Evolutionary conservation across 768 basidiomycete species (phyloP), one percentile per base, ranked within the genome.

Genomic region (Rubroboletus pulcherrimus): DNA sequence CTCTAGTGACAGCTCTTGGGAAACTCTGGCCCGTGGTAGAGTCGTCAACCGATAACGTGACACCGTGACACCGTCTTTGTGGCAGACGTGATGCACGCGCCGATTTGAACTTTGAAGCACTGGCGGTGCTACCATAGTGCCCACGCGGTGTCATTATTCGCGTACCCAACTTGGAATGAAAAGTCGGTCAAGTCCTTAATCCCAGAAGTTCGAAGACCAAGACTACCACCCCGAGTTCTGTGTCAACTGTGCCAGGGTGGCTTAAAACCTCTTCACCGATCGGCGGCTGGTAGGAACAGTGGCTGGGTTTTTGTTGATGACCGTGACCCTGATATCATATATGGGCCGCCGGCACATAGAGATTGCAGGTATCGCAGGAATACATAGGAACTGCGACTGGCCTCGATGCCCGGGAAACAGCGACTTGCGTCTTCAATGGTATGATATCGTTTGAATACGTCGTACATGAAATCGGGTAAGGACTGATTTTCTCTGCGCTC

Each of bases 371-470:
- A 11, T 29, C 38, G 1, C 14, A 34, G 26, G 48, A 58, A 34
- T 49, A 37, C 19, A n/a, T 34, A 6, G 7, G 15, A 46, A 46
- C 54, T 19, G 57, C 39, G 14, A 37, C 49, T 21, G 55, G 49
- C 33, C 55, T 47, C 12, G 19, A 46, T 17, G 7, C 33, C 4
- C 33, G 56, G 17, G 49, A 37, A 26, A 30, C n/a, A 10, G 5
- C 14, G 24, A 51, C 24, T 21, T 58, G 41, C 43, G 51, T 24
- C 46, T 57, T 57, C 35, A 41, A 42, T 10, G 57, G 45, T 58
- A 53, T 26, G 21, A 5, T 39, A 24, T 39, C 21, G 21, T 53
- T 38, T 50, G 19, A 11, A 26, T 33, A 19, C 8, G 8, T 26
- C 11, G 11, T 47, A 29, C 15, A 38, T 17, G 5, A 5, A 19